A percentile compares a stretch with the other conserved stretches of the same genome.
These are phyloP conservation scores for Balansia obtecta DNA, from an alignment of 2,329 filamentous ascomycete species.

Conservation along the genomic window DNA sequence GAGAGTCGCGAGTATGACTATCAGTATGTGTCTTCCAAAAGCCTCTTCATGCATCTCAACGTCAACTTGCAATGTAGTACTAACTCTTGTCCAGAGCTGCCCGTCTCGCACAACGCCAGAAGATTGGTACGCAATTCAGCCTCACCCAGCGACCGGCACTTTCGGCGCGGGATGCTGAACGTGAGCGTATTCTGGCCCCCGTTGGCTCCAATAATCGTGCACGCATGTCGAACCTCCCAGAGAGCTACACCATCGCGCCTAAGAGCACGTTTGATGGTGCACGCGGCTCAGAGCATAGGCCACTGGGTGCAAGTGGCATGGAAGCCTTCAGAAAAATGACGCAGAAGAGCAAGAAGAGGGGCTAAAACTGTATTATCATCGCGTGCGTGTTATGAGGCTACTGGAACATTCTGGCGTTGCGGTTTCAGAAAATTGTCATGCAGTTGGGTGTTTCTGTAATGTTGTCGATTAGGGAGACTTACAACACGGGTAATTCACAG, in stretches of 20 bases:
- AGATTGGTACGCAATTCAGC: constrained; percentile 34
- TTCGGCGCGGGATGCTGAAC: constrained; percentile 36
- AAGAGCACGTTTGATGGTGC: constrained; percentile 48
- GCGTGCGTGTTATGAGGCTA: neutral
- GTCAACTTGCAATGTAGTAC: neutral
- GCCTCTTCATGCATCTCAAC: neutral
- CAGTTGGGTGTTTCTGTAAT: neutral
- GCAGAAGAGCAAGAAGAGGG: constrained; percentile 45
- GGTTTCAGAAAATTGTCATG: neutral
- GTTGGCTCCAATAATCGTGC: constrained; percentile 42
- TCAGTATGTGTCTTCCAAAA: constrained; percentile 27
- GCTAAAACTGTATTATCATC: constrained; percentile 2
- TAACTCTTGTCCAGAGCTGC: constrained; percentile 31
- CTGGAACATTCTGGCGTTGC: neutral
- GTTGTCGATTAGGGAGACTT: no score
- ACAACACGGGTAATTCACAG: no score
- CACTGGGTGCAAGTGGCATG: constrained; percentile 49
- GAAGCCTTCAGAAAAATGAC: constrained; percentile 56
- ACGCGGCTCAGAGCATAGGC: constrained; percentile 39
- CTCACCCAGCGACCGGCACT: constrained; percentile 37
- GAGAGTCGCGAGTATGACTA: constrained; percentile 53
- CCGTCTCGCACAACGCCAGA: constrained; percentile 37
- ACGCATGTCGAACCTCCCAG: constrained; percentile 38
- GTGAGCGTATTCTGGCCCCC: constrained; percentile 46
- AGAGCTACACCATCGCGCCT: constrained; percentile 47